Evolutionary conservation across 768 basidiomycete genomes (phyloP).

Genomic region (Leccinum boreale): DNA sequence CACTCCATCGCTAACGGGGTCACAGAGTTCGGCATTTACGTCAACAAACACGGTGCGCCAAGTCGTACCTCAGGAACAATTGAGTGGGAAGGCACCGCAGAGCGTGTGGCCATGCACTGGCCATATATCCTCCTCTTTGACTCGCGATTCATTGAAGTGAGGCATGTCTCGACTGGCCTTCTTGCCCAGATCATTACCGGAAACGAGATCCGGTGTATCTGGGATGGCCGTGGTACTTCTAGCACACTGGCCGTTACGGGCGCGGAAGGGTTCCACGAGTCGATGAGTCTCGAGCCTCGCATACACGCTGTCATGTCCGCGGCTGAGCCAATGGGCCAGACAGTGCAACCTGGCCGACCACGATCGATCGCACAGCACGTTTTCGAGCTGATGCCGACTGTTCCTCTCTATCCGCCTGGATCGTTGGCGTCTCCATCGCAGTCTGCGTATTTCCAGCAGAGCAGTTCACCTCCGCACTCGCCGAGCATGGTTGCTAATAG

Average conservation of each 20-base stretch:
- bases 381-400: constrained; percentile 62
- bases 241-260: constrained; percentile 22
- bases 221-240: constrained; percentile 71
- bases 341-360: constrained; percentile 36
- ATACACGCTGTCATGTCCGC: constrained; percentile 87
- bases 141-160: constrained; percentile 85
- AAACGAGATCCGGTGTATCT: constrained; percentile 78
- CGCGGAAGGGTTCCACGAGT: constrained; percentile 34
- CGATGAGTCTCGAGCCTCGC: constrained; percentile 70
- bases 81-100: constrained; percentile 94
- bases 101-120: constrained; percentile 83
- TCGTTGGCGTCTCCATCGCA: constrained; percentile 54
- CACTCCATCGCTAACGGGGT: constrained; percentile 4
- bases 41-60: constrained; percentile 88
- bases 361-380: constrained; percentile 68
- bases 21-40: constrained; percentile 86
- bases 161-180: constrained; percentile 76
- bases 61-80: constrained; percentile 67
- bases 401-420: constrained; percentile 36
- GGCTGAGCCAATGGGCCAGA: constrained; percentile 33
- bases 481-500: constrained; percentile 38
- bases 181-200: constrained; percentile 82
- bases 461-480: constrained; percentile 55
- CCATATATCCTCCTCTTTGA: constrained; percentile 90
- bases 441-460: constrained; percentile 49